Conservation (phyloP, 768 basidiomycete genomes). For the Termitomyces sp. region DNA sequence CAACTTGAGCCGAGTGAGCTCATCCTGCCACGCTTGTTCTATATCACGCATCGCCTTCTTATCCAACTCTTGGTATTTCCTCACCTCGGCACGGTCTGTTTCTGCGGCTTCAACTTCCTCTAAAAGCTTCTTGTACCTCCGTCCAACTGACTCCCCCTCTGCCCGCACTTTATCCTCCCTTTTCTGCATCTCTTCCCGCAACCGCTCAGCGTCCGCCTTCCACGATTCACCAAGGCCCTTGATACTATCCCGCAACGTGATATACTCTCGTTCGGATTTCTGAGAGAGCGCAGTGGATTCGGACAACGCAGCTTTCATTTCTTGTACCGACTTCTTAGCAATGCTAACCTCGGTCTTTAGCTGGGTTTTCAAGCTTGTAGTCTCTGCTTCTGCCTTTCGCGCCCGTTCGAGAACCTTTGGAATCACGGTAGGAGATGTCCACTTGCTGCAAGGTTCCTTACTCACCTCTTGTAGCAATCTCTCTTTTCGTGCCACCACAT, state of each 20-base stretch:
- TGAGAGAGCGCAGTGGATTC: slow-evolving; percentile 76
- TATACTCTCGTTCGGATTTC: slow-evolving; percentile 80
- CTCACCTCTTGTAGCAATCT: slow-evolving; percentile 78
- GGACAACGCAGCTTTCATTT: slow-evolving; percentile 70
- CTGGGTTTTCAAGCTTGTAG: slow-evolving; percentile 58
- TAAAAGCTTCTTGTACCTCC: slow-evolving; percentile 62
- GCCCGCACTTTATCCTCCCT: slow-evolving; percentile 63
- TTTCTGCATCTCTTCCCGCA: slow-evolving; percentile 70
- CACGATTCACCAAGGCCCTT: slow-evolving; percentile 69
- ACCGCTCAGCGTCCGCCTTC: slow-evolving; percentile 65
- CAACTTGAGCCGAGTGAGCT: slow-evolving; percentile 48
- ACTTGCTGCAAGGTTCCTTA: slow-evolving; percentile 4
- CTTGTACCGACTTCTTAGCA: slow-evolving; percentile 71
- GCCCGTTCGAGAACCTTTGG: slow-evolving; percentile 73
- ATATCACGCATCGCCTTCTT: slow-evolving; percentile 46
- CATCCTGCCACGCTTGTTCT: slow-evolving; percentile 53
- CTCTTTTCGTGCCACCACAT: slow-evolving; percentile 85
- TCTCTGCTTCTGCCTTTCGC: slow-evolving; percentile 79
- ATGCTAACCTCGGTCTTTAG: slow-evolving; percentile 69
- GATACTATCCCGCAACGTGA: slow-evolving; percentile 70
- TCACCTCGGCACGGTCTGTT: slow-evolving; percentile 38
- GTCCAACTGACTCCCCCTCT: slow-evolving; percentile 64
- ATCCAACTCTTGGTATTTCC: slow-evolving; percentile 46
- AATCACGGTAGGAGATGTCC: not conserved
- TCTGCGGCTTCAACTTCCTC: slow-evolving; percentile 58